phyloP scores from a whole-genome alignment of 805 yeast genomes.

The Suhomyces pyralidae region DNA sequence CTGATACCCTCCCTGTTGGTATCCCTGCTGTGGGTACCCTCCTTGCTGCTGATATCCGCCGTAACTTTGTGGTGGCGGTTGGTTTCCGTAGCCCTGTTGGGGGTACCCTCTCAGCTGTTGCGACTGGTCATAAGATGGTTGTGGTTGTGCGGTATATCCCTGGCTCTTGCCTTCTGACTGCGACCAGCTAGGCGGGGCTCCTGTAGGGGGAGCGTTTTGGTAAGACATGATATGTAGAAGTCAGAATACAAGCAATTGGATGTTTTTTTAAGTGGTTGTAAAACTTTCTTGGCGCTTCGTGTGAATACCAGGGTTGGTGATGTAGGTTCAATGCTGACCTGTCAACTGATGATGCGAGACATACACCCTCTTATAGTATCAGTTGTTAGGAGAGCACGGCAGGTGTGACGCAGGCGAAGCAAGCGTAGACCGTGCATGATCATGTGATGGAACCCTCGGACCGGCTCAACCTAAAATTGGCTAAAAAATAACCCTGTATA shows the following conservation, averaged over 20 bases:
- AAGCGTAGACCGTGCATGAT: not conserved
- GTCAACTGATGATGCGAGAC: not conserved
- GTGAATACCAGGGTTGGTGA: not conserved
- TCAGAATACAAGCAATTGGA: not conserved
- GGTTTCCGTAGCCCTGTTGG: conserved; percentile 9
- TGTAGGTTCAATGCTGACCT: not conserved
- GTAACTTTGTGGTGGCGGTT: conserved; percentile 12
- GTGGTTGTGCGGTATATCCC: conserved; percentile 11
- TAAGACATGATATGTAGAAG: not conserved
- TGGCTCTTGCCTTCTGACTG: conserved; percentile 1
- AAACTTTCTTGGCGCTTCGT: not conserved
- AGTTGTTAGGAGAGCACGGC: not conserved
- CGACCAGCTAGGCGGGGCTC: conserved; percentile 27
- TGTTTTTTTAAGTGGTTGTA: not conserved
- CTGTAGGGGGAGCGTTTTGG: conserved; percentile 24
- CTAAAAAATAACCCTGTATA: no score
- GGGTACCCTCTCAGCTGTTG: conserved; percentile 20
- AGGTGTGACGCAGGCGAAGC: not conserved
- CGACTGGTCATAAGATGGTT: conserved; percentile 12
- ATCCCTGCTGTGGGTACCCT: conserved; percentile 10
- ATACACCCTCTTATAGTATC: not conserved
- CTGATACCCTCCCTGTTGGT: conserved; percentile 22
- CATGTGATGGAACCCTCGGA: not conserved
- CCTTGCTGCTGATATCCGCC: conserved; percentile 13
- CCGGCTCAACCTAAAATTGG: not conserved